phyloP scores from a whole-genome alignment of 2,329 filamentous ascomycete species.

The Trichophyton equinum region DNA sequence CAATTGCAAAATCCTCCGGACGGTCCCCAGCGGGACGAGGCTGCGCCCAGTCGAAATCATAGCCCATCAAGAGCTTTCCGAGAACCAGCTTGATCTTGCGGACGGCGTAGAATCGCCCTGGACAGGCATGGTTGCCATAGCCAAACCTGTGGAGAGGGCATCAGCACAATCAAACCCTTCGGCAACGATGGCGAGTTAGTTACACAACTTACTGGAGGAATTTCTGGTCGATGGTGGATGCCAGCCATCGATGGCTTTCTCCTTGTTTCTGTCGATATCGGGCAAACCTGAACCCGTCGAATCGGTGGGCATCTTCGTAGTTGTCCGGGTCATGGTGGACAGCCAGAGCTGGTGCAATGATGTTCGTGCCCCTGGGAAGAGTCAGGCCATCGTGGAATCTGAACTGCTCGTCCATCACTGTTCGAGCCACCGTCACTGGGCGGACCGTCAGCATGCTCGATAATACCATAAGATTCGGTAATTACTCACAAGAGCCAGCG shows the following conservation, averaged over 20 bases:
- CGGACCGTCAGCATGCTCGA: not conserved
- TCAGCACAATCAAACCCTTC: not conserved
- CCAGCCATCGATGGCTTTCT: not conserved
- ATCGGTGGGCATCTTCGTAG: conserved; percentile 13
- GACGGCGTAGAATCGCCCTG: conserved; percentile 24
- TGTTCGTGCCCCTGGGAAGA: conserved; percentile 14
- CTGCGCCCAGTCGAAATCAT: conserved; percentile 16
- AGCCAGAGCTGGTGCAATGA: conserved; percentile 13
- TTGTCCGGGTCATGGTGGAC: conserved; percentile 12
- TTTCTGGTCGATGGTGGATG: not conserved
- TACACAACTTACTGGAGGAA: not conserved
- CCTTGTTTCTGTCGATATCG: conserved; percentile 8
- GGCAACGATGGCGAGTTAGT: too few relatives aligned
- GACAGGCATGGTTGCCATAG: conserved; percentile 22
- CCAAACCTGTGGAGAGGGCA: conserved; percentile 16
- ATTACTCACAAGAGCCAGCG: not conserved
- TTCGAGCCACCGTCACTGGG: not conserved
- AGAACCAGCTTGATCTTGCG: conserved; percentile 22
- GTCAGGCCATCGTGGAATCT: conserved; percentile 16
- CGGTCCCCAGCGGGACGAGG: not conserved
- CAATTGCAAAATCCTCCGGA: not conserved
- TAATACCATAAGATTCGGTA: not conserved
- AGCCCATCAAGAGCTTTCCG: conserved; percentile 18
- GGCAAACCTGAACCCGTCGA: conserved; percentile 19
- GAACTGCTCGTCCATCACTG: conserved; percentile 3